phyloP scores from a whole-genome alignment of 257 asterid genomes.

The Gentiana dahurica region DNA sequence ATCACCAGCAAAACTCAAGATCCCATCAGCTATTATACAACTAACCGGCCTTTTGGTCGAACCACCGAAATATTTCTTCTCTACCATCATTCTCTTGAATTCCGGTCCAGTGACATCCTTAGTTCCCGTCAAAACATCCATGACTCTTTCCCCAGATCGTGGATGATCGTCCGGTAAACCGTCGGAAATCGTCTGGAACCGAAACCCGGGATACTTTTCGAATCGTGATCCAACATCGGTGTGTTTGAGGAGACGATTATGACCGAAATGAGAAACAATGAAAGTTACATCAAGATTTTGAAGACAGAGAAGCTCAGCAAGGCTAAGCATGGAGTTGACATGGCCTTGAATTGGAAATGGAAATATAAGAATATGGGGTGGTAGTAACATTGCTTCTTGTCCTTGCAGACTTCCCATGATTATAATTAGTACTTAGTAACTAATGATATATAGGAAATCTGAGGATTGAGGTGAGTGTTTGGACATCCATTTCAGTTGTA shows the following conservation, averaged over 20 bases:
- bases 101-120: not conserved
- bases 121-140: not conserved
- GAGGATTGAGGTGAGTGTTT: no score
- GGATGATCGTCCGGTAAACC: conserved; percentile 24
- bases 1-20: no score
- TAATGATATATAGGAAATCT: no score
- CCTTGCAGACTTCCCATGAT: no score
- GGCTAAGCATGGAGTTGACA: conserved; percentile 19
- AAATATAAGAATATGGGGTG: conserved; percentile 20
- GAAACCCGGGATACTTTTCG: conserved; percentile 7
- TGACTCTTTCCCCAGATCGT: conserved; percentile 5
- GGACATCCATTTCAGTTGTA: no score
- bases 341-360: conserved; percentile 19
- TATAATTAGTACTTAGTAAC: no score
- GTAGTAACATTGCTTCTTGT: no score
- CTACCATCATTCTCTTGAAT: conserved; percentile 3
- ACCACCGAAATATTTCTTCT: conserved; percentile 6
- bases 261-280: conserved; percentile 11
- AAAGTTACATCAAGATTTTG: conserved; percentile 15
- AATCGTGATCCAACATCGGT: conserved; percentile 13
- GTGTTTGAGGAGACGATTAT: conserved; percentile 12
- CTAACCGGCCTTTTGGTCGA: not conserved
- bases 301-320: conserved; percentile 23
- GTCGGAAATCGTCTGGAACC: conserved; percentile 9
- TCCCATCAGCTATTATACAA: no score